A percentile compares a stretch with the other conserved stretches of the same genome.
Conservation (phyloP, 2,329 filamentous ascomycete species). For the Fusarium annulatum region DNA sequence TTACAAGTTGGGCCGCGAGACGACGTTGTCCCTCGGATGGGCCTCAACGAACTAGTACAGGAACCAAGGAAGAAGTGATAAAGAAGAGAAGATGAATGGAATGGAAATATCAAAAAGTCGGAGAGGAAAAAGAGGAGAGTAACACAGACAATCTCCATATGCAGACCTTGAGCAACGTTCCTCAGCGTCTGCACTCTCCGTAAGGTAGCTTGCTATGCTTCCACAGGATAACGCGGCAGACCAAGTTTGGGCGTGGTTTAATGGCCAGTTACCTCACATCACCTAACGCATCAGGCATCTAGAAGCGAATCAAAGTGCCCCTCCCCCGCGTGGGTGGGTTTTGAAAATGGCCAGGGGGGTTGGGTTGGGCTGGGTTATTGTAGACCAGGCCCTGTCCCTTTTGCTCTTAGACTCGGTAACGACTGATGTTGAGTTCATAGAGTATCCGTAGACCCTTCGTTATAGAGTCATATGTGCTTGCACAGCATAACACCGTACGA, state of each 20-base stretch:
- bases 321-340: conserved; percentile 44
- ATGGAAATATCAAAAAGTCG: not conserved
- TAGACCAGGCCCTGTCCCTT: conserved; percentile 1
- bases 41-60: conserved; percentile 18
- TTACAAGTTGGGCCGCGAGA: conserved; percentile 45
- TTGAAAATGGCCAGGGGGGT: conserved; percentile 27
- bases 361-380: not conserved
- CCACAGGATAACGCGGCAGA: conserved; percentile 42
- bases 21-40: conserved; percentile 6
- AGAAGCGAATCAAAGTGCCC: conserved; percentile 41
- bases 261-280: conserved; percentile 38
- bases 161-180: conserved; percentile 19
- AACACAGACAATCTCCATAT: not conserved
- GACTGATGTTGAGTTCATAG: conserved; percentile 28
- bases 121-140: conserved; percentile 7
- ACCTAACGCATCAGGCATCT: conserved; percentile 42
- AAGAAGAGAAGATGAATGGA: not conserved
- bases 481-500: conserved; percentile 29
- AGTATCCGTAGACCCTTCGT: conserved; percentile 26
- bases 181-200: conserved; percentile 21
- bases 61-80: not conserved
- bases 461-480: conserved; percentile 1
- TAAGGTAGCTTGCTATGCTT: conserved; percentile 6
- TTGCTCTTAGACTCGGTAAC: not conserved
- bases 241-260: conserved; percentile 41